phyloP scores from a whole-genome alignment of 75 land plant genomes.

The Selaginella moellendorffii region DNA sequence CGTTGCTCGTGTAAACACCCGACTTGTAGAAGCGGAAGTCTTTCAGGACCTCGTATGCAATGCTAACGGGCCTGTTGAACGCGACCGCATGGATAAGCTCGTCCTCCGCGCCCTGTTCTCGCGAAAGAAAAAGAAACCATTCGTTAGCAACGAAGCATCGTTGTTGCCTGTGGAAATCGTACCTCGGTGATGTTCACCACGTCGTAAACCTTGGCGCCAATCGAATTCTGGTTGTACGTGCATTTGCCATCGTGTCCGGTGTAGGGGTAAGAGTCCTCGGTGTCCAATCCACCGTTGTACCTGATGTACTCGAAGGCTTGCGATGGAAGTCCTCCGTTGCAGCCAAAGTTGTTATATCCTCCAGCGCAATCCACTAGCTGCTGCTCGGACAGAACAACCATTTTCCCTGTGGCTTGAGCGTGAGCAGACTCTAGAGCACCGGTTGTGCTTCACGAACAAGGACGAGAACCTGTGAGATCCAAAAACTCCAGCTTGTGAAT shows the following conservation, averaged over 20 bases:
- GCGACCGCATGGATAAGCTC: constrained; percentile 88
- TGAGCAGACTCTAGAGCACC: constrained; percentile 97
- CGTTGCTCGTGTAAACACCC: constrained; percentile 64
- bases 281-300: constrained; percentile 92
- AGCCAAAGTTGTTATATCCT: constrained; percentile 84
- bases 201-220: constrained; percentile 66
- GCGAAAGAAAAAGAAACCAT: too few relatives aligned
- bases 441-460: constrained; percentile 47
- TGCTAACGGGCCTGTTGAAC: constrained; percentile 79
- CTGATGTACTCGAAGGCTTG: constrained; percentile 95
- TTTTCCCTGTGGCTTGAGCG: constrained; percentile 70
- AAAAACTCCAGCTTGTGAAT: background rate
- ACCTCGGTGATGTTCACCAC: constrained; percentile 93
- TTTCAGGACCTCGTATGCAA: constrained; percentile 69
- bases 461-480: background rate
- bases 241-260: constrained; percentile 56
- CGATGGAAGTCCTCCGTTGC: constrained; percentile 89
- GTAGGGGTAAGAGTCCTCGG: constrained; percentile 90
- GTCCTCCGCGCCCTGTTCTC: constrained; percentile 76
- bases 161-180: too few relatives aligned
- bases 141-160: too few relatives aligned
- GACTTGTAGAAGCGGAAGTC: constrained; percentile 53
- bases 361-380: constrained; percentile 92
- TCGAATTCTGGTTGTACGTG: constrained; percentile 42
- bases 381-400: constrained; percentile 81